Evolutionary conservation across 352 stramenopile genomes (phyloP).

Genomic region (Pythium folliculosum): DNA sequence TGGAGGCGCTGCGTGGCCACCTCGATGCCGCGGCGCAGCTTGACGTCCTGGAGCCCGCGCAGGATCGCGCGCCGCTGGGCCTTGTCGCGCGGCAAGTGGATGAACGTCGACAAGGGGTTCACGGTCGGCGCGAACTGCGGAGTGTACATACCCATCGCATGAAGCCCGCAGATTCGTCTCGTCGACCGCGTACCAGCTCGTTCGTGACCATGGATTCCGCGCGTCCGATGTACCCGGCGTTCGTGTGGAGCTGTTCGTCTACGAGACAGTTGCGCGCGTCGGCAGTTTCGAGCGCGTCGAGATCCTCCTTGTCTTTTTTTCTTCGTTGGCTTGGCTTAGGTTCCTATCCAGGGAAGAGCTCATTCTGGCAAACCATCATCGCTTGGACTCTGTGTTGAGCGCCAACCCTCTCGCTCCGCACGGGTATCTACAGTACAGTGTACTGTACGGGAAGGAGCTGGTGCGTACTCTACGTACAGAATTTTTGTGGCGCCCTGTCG

Average conservation of each 20-base stretch:
- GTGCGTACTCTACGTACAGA: too few relatives aligned
- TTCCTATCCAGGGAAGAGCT: too few relatives aligned
- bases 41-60: constrained; percentile 35
- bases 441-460: too few relatives aligned
- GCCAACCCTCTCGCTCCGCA: too few relatives aligned
- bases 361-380: too few relatives aligned
- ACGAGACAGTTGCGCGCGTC: constrained; percentile 6
- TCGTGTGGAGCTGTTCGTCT: constrained; percentile 17
- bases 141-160: too few relatives aligned
- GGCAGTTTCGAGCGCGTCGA: background rate
- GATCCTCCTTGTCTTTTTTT: too few relatives aligned
- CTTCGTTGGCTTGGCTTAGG: constrained; percentile 2
- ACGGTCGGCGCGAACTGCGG: background rate
- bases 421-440: too few relatives aligned
- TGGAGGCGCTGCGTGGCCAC: background rate
- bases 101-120: constrained; percentile 19
- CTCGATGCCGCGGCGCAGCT: constrained; percentile 35
- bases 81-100: constrained; percentile 21
- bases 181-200: constrained; percentile 18
- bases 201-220: constrained; percentile 20
- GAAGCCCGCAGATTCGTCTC: too few relatives aligned
- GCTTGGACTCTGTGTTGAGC: too few relatives aligned
- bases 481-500: too few relatives aligned
- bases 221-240: constrained; percentile 2
- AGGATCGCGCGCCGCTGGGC: constrained; percentile 12